Evolutionary conservation across 148 eudicot genomes (phyloP).

Genomic region (Camellia sinensis): DNA sequence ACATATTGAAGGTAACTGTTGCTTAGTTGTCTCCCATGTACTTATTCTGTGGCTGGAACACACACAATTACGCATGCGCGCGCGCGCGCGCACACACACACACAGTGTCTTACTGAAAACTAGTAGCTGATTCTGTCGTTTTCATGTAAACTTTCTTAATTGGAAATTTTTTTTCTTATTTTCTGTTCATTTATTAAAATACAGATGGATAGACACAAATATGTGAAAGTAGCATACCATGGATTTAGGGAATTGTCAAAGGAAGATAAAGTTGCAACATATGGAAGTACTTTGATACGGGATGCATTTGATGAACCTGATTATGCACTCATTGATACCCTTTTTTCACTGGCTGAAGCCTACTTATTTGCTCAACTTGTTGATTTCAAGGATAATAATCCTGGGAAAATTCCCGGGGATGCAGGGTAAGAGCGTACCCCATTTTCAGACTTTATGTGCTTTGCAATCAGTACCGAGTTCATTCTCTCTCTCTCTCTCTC

Average conservation of each 20-base stretch:
- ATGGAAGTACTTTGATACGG: constrained; percentile 73
- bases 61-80: too few relatives aligned
- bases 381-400: constrained; percentile 85
- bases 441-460: not conserved
- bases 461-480: not conserved
- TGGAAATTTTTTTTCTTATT: not conserved
- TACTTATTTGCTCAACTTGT: constrained; percentile 97
- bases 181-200: constrained; percentile 11
- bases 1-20: constrained; percentile 77
- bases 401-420: constrained; percentile 62
- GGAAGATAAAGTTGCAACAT: constrained; percentile 76
- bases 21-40: not conserved
- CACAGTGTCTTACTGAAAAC: not conserved
- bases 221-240: constrained; percentile 97
- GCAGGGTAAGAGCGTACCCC: constrained; percentile 60
- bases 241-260: constrained; percentile 81
- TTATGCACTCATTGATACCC: constrained; percentile 93
- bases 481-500: too few relatives aligned
- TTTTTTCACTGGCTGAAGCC: constrained; percentile 94
- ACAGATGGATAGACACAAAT: constrained; percentile 98
- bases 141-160: not conserved
- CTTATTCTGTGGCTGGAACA: not conserved
- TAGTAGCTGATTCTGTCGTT: not conserved
- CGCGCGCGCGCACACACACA: not conserved
- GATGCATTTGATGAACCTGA: constrained; percentile 98